Base-by-base conservation (phyloP, 345 rosid species). In the Gossypium anomalum region DNA sequence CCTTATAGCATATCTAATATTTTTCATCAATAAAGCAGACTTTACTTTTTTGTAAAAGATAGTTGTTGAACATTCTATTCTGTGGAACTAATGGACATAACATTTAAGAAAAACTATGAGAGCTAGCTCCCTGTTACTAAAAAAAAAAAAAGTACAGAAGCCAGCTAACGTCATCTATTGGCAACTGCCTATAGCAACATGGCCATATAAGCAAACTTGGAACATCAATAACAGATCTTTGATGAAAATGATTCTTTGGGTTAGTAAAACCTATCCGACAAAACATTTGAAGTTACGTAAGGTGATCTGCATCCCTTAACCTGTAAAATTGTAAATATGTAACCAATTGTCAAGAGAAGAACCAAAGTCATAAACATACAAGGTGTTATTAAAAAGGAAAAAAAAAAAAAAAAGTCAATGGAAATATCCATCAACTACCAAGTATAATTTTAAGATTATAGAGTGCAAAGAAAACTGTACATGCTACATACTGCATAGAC, bases 271-370 rank as follows among this genome's bases (percentile, higher is more conserved):
- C 43, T 86, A 87, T 74, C 91, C 89, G 45, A 74, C 82, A 87
- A 78, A 72, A 89, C 91, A 79, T 86, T 85, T 13, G 91, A 9
- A 75, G 98, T 83, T 79, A 91, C 72, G 78, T 89, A 95, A 0
- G 97, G 98, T 41, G 97, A 91, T 75, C 86, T 79, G 81, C 88
- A 93, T 80, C 93, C 97, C 72, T 87, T 85, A 51, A 85, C 97
- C 93, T 91, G 89, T 55, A 82, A 71, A 75, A 38, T 72, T n/a
- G 7, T 67, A 70, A 52, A 52, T 17, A 70, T 27, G 20, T 70
- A 15, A 47, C 5, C 25, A 48, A 57, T 71, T 9, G 55, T 48
- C 29, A 48, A 60, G 65, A 43, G 43, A 77, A 10, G 53, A 71
- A 19, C 60, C 59, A 62, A 19, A 27, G 25, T 52, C 1, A 13